Conservation (phyloP, 352 stramenopile species). For the Aphanomyces cochlioides region DNA sequence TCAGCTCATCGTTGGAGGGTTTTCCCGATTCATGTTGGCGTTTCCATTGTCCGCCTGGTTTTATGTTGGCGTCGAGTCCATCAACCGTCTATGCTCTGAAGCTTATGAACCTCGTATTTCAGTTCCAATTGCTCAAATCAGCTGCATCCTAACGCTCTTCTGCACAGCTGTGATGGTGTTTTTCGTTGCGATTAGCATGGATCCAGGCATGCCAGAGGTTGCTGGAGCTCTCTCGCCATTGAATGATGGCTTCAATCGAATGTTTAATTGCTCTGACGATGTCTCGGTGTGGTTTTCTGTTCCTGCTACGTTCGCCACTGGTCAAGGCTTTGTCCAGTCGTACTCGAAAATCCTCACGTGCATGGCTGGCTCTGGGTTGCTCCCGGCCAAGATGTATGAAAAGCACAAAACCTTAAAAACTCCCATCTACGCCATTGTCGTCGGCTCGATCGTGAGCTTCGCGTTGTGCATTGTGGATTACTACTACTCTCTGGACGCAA, state of each 20-base stretch:
- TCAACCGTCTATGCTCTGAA: slow-evolving; percentile 18
- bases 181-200: slow-evolving; percentile 40
- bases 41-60: not conserved
- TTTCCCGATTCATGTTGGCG: slow-evolving; percentile 20
- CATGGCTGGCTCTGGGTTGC: slow-evolving; percentile 42
- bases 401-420: not conserved
- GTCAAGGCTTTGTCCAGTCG: slow-evolving; percentile 51
- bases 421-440: not conserved
- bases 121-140: slow-evolving; percentile 31
- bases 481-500: slow-evolving; percentile 4
- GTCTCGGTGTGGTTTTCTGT: slow-evolving; percentile 38
- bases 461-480: slow-evolving; percentile 32
- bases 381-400: slow-evolving; percentile 31
- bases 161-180: slow-evolving; percentile 37
- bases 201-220: not conserved
- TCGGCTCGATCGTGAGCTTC: not conserved
- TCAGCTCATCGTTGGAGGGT: slow-evolving; percentile 23
- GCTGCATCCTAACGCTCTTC: slow-evolving; percentile 36
- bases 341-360: slow-evolving; percentile 48
- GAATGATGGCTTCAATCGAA: slow-evolving; percentile 33
- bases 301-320: slow-evolving; percentile 43
- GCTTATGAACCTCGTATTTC: slow-evolving; percentile 23
- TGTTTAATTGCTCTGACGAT: slow-evolving; percentile 33
- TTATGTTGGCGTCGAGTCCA: not conserved
- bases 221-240: not conserved